Evolutionary conservation across 768 basidiomycete genomes (phyloP).

Genomic region (Panaeolus papilionaceus): DNA sequence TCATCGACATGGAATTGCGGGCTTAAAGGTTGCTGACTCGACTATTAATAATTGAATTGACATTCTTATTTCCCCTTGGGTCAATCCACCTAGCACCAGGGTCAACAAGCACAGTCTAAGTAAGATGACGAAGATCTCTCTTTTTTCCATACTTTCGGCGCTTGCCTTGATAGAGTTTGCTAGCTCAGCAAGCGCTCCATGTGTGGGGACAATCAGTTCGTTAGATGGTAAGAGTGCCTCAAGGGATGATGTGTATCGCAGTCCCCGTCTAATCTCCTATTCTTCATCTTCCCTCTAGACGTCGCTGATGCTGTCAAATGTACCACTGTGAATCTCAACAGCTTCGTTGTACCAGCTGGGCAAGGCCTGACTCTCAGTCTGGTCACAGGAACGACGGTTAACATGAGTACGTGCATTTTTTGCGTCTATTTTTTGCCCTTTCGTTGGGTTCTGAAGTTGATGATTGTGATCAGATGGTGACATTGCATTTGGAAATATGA

Average conservation of each 20-base stretch:
- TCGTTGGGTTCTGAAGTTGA: background rate
- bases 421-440: background rate
- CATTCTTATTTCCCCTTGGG: background rate
- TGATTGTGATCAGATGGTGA: slow-evolving; percentile 53
- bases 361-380: slow-evolving; percentile 54
- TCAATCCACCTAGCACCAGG: no score
- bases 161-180: background rate
- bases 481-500: slow-evolving; percentile 57
- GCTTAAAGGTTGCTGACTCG: background rate
- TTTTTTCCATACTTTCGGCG: background rate
- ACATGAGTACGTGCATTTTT: slow-evolving; percentile 49
- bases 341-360: slow-evolving; percentile 63
- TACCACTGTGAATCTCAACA: slow-evolving; percentile 60
- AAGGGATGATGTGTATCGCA: background rate
- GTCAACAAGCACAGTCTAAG: background rate
- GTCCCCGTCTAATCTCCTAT: background rate
- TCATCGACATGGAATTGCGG: background rate
- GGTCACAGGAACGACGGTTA: slow-evolving; percentile 58
- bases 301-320: slow-evolving; percentile 59
- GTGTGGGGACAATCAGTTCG: slow-evolving; percentile 28
- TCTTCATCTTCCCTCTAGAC: slow-evolving; percentile 33
- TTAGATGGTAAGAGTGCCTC: slow-evolving; percentile 24
- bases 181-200: slow-evolving; percentile 14
- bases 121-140: background rate
- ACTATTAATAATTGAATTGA: background rate